A percentile compares a stretch with the other conserved stretches of the same genome.
phyloP scores from a whole-genome alignment of 2,329 filamentous ascomycete species.

The Stagonosporopsis cucurbitacearum region DNA sequence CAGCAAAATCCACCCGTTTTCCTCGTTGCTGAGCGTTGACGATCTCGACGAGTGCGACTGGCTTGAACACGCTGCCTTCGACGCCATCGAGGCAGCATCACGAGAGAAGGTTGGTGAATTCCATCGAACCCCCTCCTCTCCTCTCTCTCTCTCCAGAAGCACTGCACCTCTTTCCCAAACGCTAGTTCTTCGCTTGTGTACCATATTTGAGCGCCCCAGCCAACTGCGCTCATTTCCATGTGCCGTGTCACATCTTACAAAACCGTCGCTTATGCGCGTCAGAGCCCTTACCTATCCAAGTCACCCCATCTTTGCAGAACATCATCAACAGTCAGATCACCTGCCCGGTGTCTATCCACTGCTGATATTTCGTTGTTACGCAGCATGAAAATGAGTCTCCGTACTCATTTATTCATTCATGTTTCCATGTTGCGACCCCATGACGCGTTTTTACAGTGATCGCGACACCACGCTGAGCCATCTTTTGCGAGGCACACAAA shows the following conservation, averaged over 20 bases:
- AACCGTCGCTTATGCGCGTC: slow-evolving; percentile 11
- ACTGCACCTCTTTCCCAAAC: too few relatives aligned
- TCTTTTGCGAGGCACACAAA: background rate
- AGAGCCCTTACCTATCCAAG: slow-evolving; percentile 13
- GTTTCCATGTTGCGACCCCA: background rate
- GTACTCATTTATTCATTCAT: background rate
- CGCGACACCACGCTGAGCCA: background rate
- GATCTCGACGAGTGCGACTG: slow-evolving; percentile 68
- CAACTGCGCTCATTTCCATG: slow-evolving; percentile 23
- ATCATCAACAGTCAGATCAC: background rate
- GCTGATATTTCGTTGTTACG: slow-evolving; percentile 2
- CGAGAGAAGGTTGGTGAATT: slow-evolving; percentile 64
- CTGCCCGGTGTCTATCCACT: background rate
- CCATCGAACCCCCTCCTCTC: background rate
- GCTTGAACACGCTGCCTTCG: slow-evolving; percentile 65
- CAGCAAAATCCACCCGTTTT: slow-evolving; percentile 73
- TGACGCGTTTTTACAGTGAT: background rate
- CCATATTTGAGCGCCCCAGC: background rate
- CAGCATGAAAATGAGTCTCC: background rate
- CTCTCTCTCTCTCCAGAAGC: too few relatives aligned
- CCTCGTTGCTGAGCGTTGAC: slow-evolving; percentile 72
- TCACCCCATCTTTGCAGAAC: slow-evolving; percentile 14
- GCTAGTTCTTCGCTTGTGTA: background rate
- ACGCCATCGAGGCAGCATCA: slow-evolving; percentile 62
- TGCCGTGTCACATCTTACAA: slow-evolving; percentile 16